These are phyloP conservation scores for Otatea glauca DNA, from an alignment of 176 grass and related monocot species.

Conservation along the genomic window DNA sequence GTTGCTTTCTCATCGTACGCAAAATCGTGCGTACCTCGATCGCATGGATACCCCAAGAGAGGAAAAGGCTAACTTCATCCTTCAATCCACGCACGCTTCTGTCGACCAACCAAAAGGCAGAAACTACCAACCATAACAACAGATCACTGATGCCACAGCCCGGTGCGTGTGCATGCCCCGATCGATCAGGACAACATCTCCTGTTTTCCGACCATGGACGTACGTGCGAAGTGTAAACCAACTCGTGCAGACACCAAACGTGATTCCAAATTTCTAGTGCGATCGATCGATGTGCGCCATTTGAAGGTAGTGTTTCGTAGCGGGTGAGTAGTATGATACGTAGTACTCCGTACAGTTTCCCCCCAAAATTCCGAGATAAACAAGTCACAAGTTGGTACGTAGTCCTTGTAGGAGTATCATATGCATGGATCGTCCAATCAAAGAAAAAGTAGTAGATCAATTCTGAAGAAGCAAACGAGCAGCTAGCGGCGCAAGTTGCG, in stretches of 20 bases:
- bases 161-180: background rate
- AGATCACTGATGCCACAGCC: background rate
- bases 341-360: background rate
- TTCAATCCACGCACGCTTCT: background rate
- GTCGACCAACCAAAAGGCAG: slow-evolving; percentile 41
- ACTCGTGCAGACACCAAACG: background rate
- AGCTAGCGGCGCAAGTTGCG: background rate
- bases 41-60: background rate
- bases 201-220: background rate
- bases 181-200: background rate
- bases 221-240: background rate
- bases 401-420: background rate
- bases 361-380: slow-evolving; percentile 23
- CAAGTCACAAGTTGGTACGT: background rate
- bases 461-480: background rate
- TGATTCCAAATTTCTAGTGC: background rate
- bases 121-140: background rate
- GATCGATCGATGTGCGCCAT: background rate
- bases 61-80: background rate
- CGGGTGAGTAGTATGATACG: background rate
- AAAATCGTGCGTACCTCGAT: slow-evolving; percentile 17
- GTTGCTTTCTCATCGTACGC: slow-evolving; percentile 17
- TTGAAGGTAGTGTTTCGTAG: background rate
- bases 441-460: background rate
- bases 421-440: background rate